Evolutionary conservation across 345 rosid species (phyloP), one percentile per base, ranked within the genome.

Genomic region (Eutrema yunnanense): DNA sequence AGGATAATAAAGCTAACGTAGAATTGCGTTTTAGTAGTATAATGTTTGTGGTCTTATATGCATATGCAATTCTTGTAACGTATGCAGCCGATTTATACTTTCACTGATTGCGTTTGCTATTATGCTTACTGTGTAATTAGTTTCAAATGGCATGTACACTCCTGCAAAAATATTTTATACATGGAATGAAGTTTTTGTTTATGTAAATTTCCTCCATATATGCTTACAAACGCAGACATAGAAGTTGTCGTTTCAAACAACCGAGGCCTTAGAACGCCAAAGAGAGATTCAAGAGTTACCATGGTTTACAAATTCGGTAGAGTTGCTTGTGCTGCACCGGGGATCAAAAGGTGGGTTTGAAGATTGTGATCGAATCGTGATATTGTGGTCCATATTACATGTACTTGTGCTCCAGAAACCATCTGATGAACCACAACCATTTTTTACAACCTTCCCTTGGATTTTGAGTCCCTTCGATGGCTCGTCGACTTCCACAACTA

Each of bases 401-500:
- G 72, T 48, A 27, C 52, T 48, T 48, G 72, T 57, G 44, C 72
- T 73, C 72, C 72, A 48, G 4, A 48, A 26, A 48, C 53, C 30
- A 36, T 73, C 78, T 19, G 78, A 65, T 65, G 60, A 73, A 48
- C 13, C 66, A 40, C 33, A 50, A 40, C 14, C 60, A 19, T 56
- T 65, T 33, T 73, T 73, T 66, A 65, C 66, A 48, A 57, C 53
- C 9, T 73, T 73, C 52, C 72, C 72, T 65, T 65, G 78, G 59
- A 73, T 73, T 50, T 65, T 73, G 44, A 73, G 67, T 40, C 78
- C 66, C 46, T 73, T 73, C 19, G 78, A 48, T 40, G 72, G 78
- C 12, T 65, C 59, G 40, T 65, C 78, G 3, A 73, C 78, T 65
- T 73, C 66, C 43, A 65, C 71, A 16, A 55, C 66, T 30, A 65